These are phyloP conservation scores for Quercus alba DNA, from an alignment of 306 rosid species.

Conservation along the genomic window DNA sequence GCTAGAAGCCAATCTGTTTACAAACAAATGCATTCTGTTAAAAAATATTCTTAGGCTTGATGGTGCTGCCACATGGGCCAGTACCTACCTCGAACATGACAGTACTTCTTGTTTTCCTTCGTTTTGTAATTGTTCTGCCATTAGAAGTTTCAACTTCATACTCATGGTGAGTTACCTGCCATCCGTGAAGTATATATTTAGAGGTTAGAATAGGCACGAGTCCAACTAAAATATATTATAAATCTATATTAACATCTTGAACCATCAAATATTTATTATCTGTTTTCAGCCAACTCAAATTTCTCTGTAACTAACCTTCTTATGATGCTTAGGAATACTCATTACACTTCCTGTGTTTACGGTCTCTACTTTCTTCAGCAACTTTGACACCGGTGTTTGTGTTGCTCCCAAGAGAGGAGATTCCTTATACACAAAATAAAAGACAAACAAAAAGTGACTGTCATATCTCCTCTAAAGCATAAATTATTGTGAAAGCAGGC, in stretches of 20 bases:
- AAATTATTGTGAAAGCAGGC: constrained; percentile 18
- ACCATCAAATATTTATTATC: neutral
- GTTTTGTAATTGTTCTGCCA: constrained; percentile 85
- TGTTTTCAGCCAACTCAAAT: neutral
- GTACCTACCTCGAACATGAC: constrained; percentile 84
- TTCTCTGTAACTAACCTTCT: constrained; percentile 47
- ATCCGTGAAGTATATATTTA: constrained; percentile 20
- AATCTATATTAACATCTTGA: constrained; percentile 6
- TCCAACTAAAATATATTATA: constrained; percentile 10
- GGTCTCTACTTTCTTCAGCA: constrained; percentile 71
- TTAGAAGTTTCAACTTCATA: constrained; percentile 94
- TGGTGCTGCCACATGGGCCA: constrained; percentile 14
- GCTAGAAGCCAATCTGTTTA: constrained; percentile 15
- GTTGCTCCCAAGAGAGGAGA: constrained; percentile 56
- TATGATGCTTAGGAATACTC: constrained; percentile 79
- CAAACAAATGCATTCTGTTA: constrained; percentile 8
- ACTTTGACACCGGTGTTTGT: constrained; percentile 72
- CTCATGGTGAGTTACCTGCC: constrained; percentile 86
- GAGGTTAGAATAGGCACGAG: constrained; percentile 12
- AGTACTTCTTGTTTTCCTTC: constrained; percentile 89
- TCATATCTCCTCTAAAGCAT: constrained; percentile 7
- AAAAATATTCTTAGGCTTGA: neutral
- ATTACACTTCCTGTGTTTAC: constrained; percentile 55
- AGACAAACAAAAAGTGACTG: constrained; percentile 12
- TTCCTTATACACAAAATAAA: constrained; percentile 46